Conservation (phyloP, 202 grass and related monocot species). For the Saccharum hybrid region DNA sequence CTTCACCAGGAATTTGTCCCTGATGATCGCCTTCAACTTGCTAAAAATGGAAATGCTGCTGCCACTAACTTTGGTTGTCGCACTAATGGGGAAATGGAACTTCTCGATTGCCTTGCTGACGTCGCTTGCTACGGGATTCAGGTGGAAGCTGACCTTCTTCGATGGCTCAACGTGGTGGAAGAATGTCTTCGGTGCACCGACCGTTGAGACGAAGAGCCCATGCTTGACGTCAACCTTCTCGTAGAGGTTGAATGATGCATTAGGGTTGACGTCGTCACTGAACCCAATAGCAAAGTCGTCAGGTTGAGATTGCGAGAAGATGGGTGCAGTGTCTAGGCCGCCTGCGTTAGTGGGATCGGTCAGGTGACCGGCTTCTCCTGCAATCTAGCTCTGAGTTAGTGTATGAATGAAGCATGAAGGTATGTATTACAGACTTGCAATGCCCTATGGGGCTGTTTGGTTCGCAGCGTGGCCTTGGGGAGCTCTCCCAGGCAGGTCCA, state of each 20-base stretch:
- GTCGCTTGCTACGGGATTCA: conserved; percentile 56
- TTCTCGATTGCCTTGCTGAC: conserved; percentile 59
- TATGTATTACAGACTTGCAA: background rate
- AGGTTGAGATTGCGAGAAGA: conserved; percentile 87
- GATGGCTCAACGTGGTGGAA: conserved; percentile 60
- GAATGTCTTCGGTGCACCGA: conserved; percentile 58
- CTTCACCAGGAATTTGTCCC: conserved; percentile 50
- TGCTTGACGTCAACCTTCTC: conserved; percentile 73
- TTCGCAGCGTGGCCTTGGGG: too few species aligned
- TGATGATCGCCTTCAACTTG: conserved; percentile 68
- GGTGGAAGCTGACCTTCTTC: conserved; percentile 69
- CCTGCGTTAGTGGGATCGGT: conserved; percentile 55
- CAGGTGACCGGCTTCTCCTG: conserved; percentile 90
- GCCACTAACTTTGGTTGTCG: conserved; percentile 52
- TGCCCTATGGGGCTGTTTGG: background rate
- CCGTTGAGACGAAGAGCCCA: conserved; percentile 64
- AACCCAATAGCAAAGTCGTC: conserved; percentile 69
- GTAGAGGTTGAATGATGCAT: conserved; percentile 54
- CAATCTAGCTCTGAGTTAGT: conserved; percentile 84
- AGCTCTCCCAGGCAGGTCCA: too few species aligned
- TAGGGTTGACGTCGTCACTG: conserved; percentile 45
- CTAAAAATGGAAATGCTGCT: conserved; percentile 60
- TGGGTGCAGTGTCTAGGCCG: conserved; percentile 50
- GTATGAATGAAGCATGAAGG: conserved; percentile 15
- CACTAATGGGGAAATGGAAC: conserved; percentile 56